These are phyloP conservation scores for Ophiocordyceps robertsii DNA, from an alignment of 2,329 filamentous ascomycete species.

Conservation along the genomic window DNA sequence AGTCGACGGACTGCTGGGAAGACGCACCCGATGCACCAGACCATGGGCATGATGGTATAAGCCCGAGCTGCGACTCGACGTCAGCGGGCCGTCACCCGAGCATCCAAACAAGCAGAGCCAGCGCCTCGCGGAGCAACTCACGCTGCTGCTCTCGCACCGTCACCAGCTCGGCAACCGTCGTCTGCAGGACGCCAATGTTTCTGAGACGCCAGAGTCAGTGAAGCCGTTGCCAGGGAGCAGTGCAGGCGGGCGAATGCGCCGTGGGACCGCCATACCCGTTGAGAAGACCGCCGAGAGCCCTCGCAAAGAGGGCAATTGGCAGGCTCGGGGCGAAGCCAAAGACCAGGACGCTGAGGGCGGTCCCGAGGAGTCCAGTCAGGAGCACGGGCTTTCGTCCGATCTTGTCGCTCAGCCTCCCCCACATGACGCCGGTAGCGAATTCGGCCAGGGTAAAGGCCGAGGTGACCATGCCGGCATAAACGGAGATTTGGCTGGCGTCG, in stretches of 20 bases:
- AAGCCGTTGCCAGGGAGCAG: neutral
- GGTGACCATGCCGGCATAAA: constrained; percentile 92
- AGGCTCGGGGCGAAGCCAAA: constrained; percentile 85
- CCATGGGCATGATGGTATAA: constrained; percentile 95
- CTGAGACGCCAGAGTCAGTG: constrained; percentile 23
- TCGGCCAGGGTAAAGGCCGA: constrained; percentile 94
- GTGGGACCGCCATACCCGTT: constrained; percentile 52
- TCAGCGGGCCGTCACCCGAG: neutral
- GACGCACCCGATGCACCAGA: constrained; percentile 83
- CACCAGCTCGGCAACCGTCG: constrained; percentile 86
- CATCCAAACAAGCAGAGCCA: no score
- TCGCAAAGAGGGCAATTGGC: constrained; percentile 69
- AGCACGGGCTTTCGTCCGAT: constrained; percentile 89
- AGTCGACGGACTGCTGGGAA: neutral
- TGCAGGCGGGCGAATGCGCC: no score
- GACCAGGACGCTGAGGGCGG: constrained; percentile 78
- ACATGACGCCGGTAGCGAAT: constrained; percentile 82
- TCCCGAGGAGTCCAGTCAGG: constrained; percentile 78
- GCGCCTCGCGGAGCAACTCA: constrained; percentile 27
- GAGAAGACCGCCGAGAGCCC: constrained; percentile 77
- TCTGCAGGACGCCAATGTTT: constrained; percentile 91
- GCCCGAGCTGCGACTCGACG: constrained; percentile 52
- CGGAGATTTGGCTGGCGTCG: constrained; percentile 65
- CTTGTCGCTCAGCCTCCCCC: constrained; percentile 84
- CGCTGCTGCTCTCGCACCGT: constrained; percentile 88